Base-by-base conservation (phyloP, 257 asterid species). In the Ilex asprella region DNA sequence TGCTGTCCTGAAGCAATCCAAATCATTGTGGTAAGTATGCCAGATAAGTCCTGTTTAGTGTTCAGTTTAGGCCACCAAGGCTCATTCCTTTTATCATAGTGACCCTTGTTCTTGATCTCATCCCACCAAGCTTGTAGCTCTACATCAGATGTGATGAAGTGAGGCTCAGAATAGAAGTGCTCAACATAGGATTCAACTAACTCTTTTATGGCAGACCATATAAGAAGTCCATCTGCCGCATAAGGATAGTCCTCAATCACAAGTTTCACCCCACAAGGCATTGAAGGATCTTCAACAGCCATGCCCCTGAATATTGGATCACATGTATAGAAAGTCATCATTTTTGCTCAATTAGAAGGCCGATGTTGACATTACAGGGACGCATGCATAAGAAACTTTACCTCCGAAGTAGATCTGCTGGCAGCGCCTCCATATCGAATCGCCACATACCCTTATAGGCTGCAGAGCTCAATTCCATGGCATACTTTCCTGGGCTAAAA, bases 1-100 rank as follows among this genome's bases (percentile, higher is more conserved):
- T 87, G 97, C 75, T 90, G 96, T 54, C 91, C 95, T n/a, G 97
- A 90, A 57, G 95, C 95, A 6, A 75, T 70, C 97, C 97, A 90
- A 49, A 90, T 85, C 67, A 90, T 90, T 15, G 76, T 90, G 49
- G 96, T 66, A 10, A 90, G 80, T 29, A 90, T 87, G 64, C 66
- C 60, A 0, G 89, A 77, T 60, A 90, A 79, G 66, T 85, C 97
- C 52, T 82, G 88, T 52, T 83, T 86, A 10, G 91, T 87, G 1
- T 51, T 39, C 43, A 87, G 97, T 14, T 74, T 75, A 30, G 96
- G 96, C 97, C 97, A 90, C 97, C 97, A 90, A 0, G 91, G 76
- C 74, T 90, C 96, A 0, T 85, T 65, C 74, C 81, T 76, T 62
- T 90, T 90, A 61, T 87, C 80, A 2, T 63, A 41, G 77, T 90